These are phyloP conservation scores for Fonsecaea pugnacius DNA, from an alignment of 2,329 filamentous ascomycete species.

Conservation along the genomic window DNA sequence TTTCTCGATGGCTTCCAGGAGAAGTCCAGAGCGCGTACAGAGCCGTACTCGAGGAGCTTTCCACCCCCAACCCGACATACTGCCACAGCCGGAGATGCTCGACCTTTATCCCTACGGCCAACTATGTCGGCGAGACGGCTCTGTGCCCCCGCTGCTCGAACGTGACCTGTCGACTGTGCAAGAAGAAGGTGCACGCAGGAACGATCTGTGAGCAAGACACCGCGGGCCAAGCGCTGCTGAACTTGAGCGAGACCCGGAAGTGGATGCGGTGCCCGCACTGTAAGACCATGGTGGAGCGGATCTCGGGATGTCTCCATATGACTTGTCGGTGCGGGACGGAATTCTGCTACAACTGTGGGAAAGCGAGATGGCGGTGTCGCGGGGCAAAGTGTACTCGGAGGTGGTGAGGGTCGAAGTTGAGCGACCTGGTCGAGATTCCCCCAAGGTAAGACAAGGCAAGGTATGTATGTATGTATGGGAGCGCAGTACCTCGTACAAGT, in stretches of 20 bases:
- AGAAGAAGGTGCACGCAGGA: neutral
- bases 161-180: slow-evolving; percentile 2
- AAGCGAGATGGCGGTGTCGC: neutral
- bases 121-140: neutral
- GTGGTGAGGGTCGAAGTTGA: no score
- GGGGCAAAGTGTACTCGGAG: neutral
- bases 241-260: slow-evolving; percentile 4
- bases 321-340: slow-evolving; percentile 24
- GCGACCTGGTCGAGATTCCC: no score
- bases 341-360: slow-evolving; percentile 28
- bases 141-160: neutral
- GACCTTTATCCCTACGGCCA: neutral
- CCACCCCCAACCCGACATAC: slow-evolving; percentile 2
- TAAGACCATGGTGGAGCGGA: slow-evolving; percentile 28
- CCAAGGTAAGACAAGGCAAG: no score
- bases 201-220: neutral
- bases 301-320: slow-evolving; percentile 25
- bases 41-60: neutral
- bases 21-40: neutral
- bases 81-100: neutral
- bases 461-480: neutral
- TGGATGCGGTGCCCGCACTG: slow-evolving; percentile 32
- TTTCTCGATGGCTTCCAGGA: neutral
- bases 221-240: slow-evolving; percentile 5
- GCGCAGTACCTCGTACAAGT: no score